Evolutionary conservation across 805 yeast species (phyloP), one percentile per base, ranked within the genome.

Genomic region (Candida coleopterorum): DNA sequence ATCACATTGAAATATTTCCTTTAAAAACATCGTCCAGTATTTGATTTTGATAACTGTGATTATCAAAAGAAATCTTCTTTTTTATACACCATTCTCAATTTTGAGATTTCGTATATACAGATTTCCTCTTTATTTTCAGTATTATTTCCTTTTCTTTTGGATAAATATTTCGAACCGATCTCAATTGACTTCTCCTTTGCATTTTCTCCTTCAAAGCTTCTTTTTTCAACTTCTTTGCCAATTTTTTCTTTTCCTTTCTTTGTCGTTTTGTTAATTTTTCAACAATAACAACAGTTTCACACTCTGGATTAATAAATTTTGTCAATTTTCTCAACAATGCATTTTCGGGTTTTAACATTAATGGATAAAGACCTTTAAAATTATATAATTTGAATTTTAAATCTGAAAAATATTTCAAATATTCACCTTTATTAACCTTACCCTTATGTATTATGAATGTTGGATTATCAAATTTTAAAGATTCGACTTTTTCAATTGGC

Each of bases 401-500:
- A 25, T 25, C 17, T 25, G 28, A 6, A n/a, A 25, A 25, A 25
- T 25, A 25, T 15, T 25, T 25, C 11, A 7, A 5, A 9, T 12
- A 25, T 6, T 25, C 28, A 12, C 6, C 15, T 9, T 25, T n/a
- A 15, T 25, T 15, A 12, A 12, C 5, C 4, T 25, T n/a, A 4
- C 17, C 28, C 4, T 12, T 9, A 25, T 25, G 28, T 14, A 25
- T 25, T 4, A 25, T 10, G 9, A 25, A n/a, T 7, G 17, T 12
- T 25, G 28, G 28, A 14, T 17, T 17, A 6, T 25, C 12, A 15
- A 9, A 25, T 15, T 7, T 25, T 6, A 4, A 4, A 4, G 4
- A 5, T 6, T 25, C 17, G 4, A 7, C 17, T 14, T 12, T 10
- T 6, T 6, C 28, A 6, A 12, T 6, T n/a, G 61, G 62, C 58